phyloP scores from a whole-genome alignment of 495 filamentous ascomycete species.

The Hyaloscypha variabilis region DNA sequence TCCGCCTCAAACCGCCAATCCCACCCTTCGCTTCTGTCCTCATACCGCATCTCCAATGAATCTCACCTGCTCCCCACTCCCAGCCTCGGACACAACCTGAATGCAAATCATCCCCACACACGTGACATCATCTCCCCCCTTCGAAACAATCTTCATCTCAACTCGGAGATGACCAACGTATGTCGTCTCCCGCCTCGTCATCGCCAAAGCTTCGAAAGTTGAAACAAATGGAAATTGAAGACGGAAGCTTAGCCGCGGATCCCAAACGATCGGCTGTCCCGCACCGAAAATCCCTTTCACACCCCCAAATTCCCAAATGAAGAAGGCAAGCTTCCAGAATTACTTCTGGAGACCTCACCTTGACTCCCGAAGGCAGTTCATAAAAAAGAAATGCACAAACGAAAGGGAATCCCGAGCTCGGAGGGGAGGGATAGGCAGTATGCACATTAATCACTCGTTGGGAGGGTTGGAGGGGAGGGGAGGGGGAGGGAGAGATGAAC shows the following conservation, averaged over 20 bases:
- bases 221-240: neutral
- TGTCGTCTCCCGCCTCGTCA: conserved; percentile 2
- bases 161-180: neutral
- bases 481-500: neutral
- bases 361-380: too few species aligned
- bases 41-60: too few species aligned
- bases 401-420: too few species aligned
- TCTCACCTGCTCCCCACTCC: too few species aligned
- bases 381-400: too few species aligned
- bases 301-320: neutral
- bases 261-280: neutral
- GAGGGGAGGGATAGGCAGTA: neutral
- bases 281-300: too few species aligned
- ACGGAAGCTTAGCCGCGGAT: neutral
- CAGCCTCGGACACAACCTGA: too few species aligned
- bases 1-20: too few species aligned
- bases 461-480: neutral
- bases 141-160: neutral
- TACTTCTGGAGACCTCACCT: too few species aligned
- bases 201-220: neutral
- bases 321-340: too few species aligned
- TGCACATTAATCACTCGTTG: neutral
- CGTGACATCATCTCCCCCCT: neutral
- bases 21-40: too few species aligned
- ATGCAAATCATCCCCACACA: too few species aligned